Base-by-base conservation (phyloP, 2,329 filamentous ascomycete species). In the Cladophialophora yegresii region DNA sequence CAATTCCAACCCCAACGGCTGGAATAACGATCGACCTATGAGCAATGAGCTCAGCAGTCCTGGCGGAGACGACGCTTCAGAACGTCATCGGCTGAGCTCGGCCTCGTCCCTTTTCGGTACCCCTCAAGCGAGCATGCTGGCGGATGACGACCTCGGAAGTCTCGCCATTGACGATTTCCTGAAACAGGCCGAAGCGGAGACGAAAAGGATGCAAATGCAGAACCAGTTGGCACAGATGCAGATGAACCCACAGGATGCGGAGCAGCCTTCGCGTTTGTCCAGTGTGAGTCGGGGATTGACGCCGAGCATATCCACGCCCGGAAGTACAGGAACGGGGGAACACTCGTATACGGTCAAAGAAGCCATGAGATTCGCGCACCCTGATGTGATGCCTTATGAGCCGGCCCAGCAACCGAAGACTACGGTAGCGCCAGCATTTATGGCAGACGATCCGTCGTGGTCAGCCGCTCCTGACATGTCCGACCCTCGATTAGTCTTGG, bases 91-190 rank as follows among this genome's bases (percentile, higher is more conserved):
- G 40, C 58, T 77, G 62, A 79, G 77, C 69, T 78, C 77, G 45
- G 76, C 78, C 1, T 79, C 78, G 28, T 79, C 78, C 23, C 78
- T 77, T 68, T 75, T 76, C 40, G 76, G 77, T 28, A 72, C 78
- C 28, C 77, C 77, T 3, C 78, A 80, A 62, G 69, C 76, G 23
- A 77, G 76, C 68, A 71, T 79, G 43, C 69, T 80, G 56, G 74
- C 78, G 45, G 76, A 75, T 32, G 76, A 75, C 64, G 75, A 78
- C 56, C 64, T 79, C 10, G 76, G 76, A 40, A 76, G 75, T 40
- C 75, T 80, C 59, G 76, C 76, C 63, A 79, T 80, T 51, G 78
- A 80, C 61, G 77, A 79, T 51, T 79, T 77, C 68, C 72, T 80
- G 60, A 78, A 79, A 67, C 58, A 64, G 28, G 69, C 68, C 13